Evolutionary conservation across 106 monocot species (phyloP).

Genomic region (Vanilla planifolia): DNA sequence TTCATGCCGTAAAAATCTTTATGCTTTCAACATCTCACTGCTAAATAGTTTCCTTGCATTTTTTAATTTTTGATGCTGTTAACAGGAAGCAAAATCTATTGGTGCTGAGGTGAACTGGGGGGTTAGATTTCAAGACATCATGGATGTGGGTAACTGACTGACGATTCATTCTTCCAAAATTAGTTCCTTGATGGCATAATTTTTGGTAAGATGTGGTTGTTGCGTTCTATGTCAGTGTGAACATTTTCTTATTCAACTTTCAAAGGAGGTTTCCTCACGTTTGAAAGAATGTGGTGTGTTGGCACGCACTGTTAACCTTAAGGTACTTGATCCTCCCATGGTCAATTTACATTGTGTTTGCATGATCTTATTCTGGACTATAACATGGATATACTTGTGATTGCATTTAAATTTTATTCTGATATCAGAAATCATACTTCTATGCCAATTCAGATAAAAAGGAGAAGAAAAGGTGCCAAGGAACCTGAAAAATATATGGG

Average conservation of each 20-base stretch:
- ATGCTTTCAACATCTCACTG: no score
- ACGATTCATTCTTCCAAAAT: neutral
- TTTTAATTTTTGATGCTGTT: conserved; percentile 1
- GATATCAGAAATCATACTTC: no score
- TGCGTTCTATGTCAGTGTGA: conserved; percentile 40
- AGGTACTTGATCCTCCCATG: conserved; percentile 29
- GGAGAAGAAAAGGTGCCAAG: conserved; percentile 64
- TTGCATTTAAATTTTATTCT: no score
- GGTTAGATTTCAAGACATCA: conserved; percentile 59
- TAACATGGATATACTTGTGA: no score
- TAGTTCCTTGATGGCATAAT: conserved; percentile 2
- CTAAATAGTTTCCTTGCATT: neutral
- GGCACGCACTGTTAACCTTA: conserved; percentile 74
- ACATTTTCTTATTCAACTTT: conserved; percentile 62
- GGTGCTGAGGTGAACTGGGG: conserved; percentile 99
- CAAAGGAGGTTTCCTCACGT: conserved; percentile 77
- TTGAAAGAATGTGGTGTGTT: conserved; percentile 71
- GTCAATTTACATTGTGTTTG: neutral
- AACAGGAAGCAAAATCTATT: conserved; percentile 90
- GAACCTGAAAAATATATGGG: conserved; percentile 97
- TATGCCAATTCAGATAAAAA: conserved; percentile 52
- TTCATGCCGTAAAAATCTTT: no score
- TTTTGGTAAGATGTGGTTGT: conserved; percentile 9
- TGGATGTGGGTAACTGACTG: conserved; percentile 47
- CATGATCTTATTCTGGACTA: neutral